Evolutionary conservation across 2,329 filamentous ascomycete species (phyloP).

Genomic region (Monilinia fructigena): DNA sequence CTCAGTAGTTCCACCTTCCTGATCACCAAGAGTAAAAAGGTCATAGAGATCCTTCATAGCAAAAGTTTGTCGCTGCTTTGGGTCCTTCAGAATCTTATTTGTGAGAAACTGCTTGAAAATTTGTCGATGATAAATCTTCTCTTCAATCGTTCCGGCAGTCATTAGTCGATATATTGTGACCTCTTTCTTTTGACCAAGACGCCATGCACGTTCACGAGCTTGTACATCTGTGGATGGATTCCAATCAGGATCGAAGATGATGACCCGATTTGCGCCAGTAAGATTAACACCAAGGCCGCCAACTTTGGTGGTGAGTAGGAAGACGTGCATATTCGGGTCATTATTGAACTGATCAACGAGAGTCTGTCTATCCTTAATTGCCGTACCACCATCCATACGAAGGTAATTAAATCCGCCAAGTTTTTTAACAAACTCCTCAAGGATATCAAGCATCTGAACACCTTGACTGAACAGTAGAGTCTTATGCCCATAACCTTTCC

Average conservation of each 20-base stretch:
- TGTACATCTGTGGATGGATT: slow-evolving; percentile 96
- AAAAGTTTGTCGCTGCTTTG: slow-evolving; percentile 89
- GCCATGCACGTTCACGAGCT: slow-evolving; percentile 92
- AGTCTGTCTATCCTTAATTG: slow-evolving; percentile 81
- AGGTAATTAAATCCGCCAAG: slow-evolving; percentile 72
- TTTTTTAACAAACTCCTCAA: slow-evolving; percentile 74
- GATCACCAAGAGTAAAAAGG: slow-evolving; percentile 75
- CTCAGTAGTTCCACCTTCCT: slow-evolving; percentile 70
- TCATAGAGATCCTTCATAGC: slow-evolving; percentile 89
- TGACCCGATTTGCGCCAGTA: slow-evolving; percentile 91
- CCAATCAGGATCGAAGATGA: slow-evolving; percentile 99
- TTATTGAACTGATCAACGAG: slow-evolving; percentile 94
- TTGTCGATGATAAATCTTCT: slow-evolving; percentile 98
- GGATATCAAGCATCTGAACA: slow-evolving; percentile 90
- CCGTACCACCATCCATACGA: slow-evolving; percentile 91
- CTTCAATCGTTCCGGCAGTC: slow-evolving; percentile 96
- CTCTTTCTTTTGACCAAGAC: slow-evolving; percentile 88
- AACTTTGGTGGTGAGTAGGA: slow-evolving; percentile 92
- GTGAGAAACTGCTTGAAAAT: slow-evolving; percentile 98
- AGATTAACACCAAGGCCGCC: slow-evolving; percentile 92
- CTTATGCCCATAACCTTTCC: slow-evolving; percentile 84
- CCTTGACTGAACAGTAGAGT: slow-evolving; percentile 91
- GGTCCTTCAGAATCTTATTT: slow-evolving; percentile 92
- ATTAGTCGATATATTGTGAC: slow-evolving; percentile 98
- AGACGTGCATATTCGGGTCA: slow-evolving; percentile 75